Base-by-base conservation (phyloP, 1,284 basidiomycete species). In the Ganoderma leucocontextum region DNA sequence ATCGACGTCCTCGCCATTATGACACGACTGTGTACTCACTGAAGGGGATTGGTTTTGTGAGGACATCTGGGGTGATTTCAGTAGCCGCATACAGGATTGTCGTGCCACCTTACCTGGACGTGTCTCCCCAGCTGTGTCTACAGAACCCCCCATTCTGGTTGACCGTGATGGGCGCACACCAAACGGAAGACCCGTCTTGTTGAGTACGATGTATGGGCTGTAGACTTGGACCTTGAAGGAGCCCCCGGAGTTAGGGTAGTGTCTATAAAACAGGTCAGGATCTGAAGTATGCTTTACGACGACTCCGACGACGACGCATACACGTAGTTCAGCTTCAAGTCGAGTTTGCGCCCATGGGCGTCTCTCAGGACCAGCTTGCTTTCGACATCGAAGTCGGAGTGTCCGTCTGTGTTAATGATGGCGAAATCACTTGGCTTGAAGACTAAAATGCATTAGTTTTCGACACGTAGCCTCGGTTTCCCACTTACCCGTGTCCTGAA, bases 191-290 rank as follows among this genome's bases (percentile, higher is more conserved):
- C 92, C 93, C 0, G 96, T 96, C 85, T 98, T 98, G 82, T 99
- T 99, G 79, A 98, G 82, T 62, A 99, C 83, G 63, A 99, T 85
- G 79, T 94, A 99, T 2, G 98, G 97, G 73, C 91, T 91, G 78
- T 96, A 99, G 64, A 99, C 91, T 80, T 99, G 97, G 1, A 99
- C 95, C 80, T 95, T 97, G 87, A 98, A 98, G 1, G 97, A 96
- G n/a, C 98, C 97, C 3, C 97, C 98, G 13, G 96, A 95, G 69
- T 98, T 90, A 2, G 95, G 91, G 80, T 95, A 95, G 53, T 91
- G 91, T 62, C 92, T 95, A 64, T 4, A 69, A 59, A 1, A 19
- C 39, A 19, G 22, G 6, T 67, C 1, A 44, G n/a, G 59, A 59
- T n/a, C 12, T 35, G 29, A 25, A 57, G 19, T n/a, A 63, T 25